Evolutionary conservation across 148 eudicot species (phyloP).

Genomic region (Amaranthus cruentus): DNA sequence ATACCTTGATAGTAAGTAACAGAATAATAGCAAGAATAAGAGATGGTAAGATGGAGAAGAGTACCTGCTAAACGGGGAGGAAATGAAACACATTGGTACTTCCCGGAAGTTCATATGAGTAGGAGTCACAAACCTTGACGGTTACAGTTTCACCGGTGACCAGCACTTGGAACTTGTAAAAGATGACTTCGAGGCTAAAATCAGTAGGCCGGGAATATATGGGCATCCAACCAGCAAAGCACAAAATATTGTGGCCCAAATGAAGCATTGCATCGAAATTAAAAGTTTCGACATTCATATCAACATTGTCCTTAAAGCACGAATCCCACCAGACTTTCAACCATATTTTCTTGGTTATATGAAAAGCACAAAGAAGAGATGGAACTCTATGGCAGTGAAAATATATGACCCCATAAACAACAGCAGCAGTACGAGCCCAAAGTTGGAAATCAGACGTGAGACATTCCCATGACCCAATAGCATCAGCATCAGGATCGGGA

Average conservation of each 20-base stretch:
- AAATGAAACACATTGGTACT: not conserved
- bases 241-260: not conserved
- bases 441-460: not conserved
- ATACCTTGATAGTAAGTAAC: not conserved
- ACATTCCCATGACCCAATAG: not conserved
- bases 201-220: not conserved
- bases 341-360: not conserved
- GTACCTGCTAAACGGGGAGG: constrained; percentile 4
- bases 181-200: not conserved
- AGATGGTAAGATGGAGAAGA: not conserved
- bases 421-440: not conserved
- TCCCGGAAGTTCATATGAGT: not conserved
- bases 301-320: not conserved
- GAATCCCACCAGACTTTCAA: not conserved
- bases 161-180: too few relatives aligned
- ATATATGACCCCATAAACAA: constrained; percentile 6
- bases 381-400: not conserved
- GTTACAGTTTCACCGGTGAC: too few relatives aligned
- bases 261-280: not conserved
- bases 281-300: too few relatives aligned
- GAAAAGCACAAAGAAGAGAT: not conserved
- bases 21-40: not conserved
- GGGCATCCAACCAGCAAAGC: not conserved
- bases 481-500: not conserved
- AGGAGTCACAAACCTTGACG: not conserved